Evolutionary conservation across 2,329 filamentous ascomycete species (phyloP).

Genomic region (Verticillium tricorpus): DNA sequence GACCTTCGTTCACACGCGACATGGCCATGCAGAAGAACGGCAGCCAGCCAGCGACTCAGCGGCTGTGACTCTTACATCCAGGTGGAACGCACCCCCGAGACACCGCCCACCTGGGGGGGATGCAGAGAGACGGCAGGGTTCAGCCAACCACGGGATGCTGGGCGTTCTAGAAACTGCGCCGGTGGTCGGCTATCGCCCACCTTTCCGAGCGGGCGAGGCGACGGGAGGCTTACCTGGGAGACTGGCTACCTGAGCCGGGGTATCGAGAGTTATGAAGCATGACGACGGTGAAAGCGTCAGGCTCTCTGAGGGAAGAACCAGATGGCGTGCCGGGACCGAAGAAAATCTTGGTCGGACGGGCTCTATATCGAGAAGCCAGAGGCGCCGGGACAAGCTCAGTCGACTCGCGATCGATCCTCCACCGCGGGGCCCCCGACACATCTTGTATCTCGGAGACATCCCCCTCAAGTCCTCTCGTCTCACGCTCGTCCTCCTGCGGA

Average conservation of each 20-base stretch:
- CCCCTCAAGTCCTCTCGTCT: background rate
- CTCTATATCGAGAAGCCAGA: too few relatives aligned
- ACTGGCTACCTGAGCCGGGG: background rate
- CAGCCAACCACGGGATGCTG: background rate
- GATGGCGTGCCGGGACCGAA: too few relatives aligned
- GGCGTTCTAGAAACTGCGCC: background rate
- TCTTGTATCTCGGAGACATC: background rate
- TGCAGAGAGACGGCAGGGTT: background rate
- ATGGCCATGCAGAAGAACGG: background rate
- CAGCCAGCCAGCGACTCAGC: background rate
- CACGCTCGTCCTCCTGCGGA: too few relatives aligned
- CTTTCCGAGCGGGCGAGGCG: background rate
- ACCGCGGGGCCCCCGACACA: too few relatives aligned
- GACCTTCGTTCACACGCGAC: background rate
- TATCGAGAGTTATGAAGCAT: background rate
- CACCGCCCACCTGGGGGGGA: background rate
- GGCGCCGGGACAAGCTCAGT: too few relatives aligned
- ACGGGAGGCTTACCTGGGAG: too few relatives aligned
- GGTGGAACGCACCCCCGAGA: background rate
- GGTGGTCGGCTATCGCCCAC: background rate
- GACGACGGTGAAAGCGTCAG: too few relatives aligned
- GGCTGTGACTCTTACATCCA: background rate
- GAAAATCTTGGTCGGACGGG: background rate
- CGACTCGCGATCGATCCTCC: too few relatives aligned
- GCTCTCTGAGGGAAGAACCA: background rate